Evolutionary conservation across 2,329 filamentous ascomycete species (phyloP).

Genomic region (Fusarium ambrosium): DNA sequence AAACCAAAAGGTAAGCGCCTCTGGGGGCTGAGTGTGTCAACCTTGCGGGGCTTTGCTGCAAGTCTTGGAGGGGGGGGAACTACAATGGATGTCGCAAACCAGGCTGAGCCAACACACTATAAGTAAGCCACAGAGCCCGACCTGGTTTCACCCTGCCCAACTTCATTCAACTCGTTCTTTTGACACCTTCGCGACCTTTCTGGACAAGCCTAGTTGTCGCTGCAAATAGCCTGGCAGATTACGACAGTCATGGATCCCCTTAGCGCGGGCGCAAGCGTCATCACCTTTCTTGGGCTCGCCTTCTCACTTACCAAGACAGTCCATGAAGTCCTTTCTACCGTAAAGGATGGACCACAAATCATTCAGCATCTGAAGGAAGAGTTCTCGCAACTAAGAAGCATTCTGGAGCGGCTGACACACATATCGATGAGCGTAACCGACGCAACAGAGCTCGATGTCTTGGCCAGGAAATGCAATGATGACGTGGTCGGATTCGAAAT

Average conservation of each 20-base stretch:
- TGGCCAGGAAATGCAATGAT: background rate
- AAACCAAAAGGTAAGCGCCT: background rate
- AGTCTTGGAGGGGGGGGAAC: background rate
- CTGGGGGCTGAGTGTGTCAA: background rate
- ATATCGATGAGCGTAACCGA: fast-evolving
- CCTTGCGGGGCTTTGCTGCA: background rate
- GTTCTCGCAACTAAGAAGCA: fast-evolving
- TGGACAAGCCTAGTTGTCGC: too few species aligned
- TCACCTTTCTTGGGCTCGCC: background rate
- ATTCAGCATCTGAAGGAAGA: fast-evolving
- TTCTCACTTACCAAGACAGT: background rate
- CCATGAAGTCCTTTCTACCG: background rate
- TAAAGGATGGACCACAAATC: background rate
- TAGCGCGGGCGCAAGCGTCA: background rate
- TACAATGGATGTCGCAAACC: background rate
- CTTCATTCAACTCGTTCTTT: background rate
- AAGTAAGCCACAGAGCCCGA: background rate
- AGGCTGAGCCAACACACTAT: background rate
- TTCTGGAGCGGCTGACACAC: fast-evolving
- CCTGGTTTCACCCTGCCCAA: background rate
- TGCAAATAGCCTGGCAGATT: background rate
- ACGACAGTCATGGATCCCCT: background rate
- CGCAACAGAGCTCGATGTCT: fast-evolving
- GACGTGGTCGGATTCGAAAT: fast-evolving
- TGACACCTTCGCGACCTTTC: background rate